Evolutionary conservation across 495 filamentous ascomycete species (phyloP).

Genomic region (Extremus antarcticus): DNA sequence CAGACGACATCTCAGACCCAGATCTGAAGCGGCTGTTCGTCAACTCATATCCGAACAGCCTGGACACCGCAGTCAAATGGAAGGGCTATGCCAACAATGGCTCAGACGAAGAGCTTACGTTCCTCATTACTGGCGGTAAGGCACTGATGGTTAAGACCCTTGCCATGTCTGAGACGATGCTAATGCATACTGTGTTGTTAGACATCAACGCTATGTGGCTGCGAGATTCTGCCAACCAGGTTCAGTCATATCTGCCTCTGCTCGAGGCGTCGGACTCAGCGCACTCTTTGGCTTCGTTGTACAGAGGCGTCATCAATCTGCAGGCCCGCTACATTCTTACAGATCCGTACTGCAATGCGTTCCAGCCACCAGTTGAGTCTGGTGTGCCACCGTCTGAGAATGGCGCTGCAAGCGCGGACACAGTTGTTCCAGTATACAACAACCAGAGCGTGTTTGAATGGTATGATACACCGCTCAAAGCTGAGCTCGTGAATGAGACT

Average conservation of each 20-base stretch:
- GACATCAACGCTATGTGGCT: constrained; percentile 66
- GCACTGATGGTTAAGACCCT: too few species aligned
- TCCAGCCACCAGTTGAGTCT: constrained; percentile 49
- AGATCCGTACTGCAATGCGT: constrained; percentile 54
- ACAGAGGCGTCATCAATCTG: constrained; percentile 54
- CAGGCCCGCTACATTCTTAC: constrained; percentile 51
- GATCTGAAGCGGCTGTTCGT: constrained; percentile 55
- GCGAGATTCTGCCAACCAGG: constrained; percentile 55
- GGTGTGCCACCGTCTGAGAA: constrained; percentile 39
- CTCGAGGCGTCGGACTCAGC: constrained; percentile 40
- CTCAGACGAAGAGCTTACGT: constrained; percentile 52
- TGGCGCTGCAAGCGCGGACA: constrained; percentile 38
- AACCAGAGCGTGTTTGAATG: constrained; percentile 47
- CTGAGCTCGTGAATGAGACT: neutral
- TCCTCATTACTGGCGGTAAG: constrained; percentile 50
- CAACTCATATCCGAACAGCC: constrained; percentile 55
- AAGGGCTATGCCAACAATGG: constrained; percentile 43
- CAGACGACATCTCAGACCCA: constrained; percentile 45
- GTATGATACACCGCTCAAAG: constrained; percentile 36
- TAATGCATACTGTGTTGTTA: neutral
- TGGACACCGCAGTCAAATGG: constrained; percentile 60
- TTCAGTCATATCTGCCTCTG: constrained; percentile 51
- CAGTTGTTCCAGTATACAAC: constrained; percentile 39
- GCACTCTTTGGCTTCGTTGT: constrained; percentile 47
- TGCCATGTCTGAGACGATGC: neutral